Evolutionary conservation across 1,284 basidiomycete species (phyloP).

Genomic region (Cronartium quercuum): DNA sequence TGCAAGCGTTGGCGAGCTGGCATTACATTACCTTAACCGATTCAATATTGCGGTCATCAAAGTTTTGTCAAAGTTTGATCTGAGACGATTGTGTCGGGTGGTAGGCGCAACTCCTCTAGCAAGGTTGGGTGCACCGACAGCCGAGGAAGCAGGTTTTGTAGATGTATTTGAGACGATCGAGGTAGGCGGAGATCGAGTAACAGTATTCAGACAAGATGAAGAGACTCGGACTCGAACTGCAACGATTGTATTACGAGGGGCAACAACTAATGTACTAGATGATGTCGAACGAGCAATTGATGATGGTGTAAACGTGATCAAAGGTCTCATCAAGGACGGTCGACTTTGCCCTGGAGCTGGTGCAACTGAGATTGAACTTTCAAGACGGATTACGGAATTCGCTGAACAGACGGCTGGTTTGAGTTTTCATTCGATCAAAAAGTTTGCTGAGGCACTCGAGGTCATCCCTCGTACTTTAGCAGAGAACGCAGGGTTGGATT

Average conservation of each 20-base stretch:
- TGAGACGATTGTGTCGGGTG: conserved; percentile 86
- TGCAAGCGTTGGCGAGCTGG: conserved; percentile 86
- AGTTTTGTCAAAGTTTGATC: conserved; percentile 95
- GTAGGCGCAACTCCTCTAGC: conserved; percentile 94
- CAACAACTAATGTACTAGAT: conserved; percentile 88
- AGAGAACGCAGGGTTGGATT: conserved; percentile 91
- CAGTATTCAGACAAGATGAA: conserved; percentile 80
- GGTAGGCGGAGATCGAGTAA: conserved; percentile 95
- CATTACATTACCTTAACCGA: conserved; percentile 93
- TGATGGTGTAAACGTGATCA: conserved; percentile 95
- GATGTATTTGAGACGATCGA: conserved; percentile 93
- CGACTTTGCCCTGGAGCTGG: conserved; percentile 90
- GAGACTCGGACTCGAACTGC: conserved; percentile 68
- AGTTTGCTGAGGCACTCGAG: conserved; percentile 83
- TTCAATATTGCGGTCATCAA: conserved; percentile 91
- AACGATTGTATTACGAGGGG: conserved; percentile 92
- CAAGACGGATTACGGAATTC: conserved; percentile 72
- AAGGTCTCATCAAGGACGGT: conserved; percentile 81
- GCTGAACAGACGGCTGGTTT: conserved; percentile 84
- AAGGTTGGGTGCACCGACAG: conserved; percentile 85
- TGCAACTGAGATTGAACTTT: conserved; percentile 85
- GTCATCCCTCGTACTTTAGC: conserved; percentile 88
- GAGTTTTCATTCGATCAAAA: conserved; percentile 86
- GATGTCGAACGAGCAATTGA: conserved; percentile 94
- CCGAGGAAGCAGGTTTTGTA: conserved; percentile 90